phyloP scores from a whole-genome alignment of 345 rosid genomes.

The Zanthoxylum bungeanum region DNA sequence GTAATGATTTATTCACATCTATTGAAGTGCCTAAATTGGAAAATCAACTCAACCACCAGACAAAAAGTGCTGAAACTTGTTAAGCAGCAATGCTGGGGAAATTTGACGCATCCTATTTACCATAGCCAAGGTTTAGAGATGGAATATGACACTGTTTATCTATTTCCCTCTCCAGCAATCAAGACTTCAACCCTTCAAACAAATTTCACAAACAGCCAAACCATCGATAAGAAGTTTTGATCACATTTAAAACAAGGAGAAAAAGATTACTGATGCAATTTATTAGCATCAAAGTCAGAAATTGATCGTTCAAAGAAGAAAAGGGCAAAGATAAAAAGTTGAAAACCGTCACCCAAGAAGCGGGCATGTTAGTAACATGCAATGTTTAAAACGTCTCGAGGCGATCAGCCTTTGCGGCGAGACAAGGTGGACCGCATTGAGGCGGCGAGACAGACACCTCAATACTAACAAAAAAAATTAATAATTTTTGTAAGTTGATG shows the following conservation, averaged over 20 bases:
- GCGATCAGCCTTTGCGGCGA: no score
- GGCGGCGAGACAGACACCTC: no score
- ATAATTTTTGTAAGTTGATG: no score
- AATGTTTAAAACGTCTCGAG: no score
- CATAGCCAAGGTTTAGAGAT: background rate
- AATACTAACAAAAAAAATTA: no score
- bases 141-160: background rate
- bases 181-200: slow-evolving; percentile 10
- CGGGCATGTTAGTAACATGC: no score
- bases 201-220: background rate
- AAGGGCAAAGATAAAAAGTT: no score
- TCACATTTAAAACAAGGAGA: background rate
- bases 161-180: background rate
- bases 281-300: background rate
- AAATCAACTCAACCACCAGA: background rate
- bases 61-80: background rate
- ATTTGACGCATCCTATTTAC: background rate
- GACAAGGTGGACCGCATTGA: no score
- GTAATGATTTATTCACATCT: background rate
- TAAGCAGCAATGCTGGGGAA: background rate
- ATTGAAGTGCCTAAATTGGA: background rate
- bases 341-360: no score
- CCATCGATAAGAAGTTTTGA: background rate
- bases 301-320: background rate
- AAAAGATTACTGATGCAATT: background rate